phyloP scores from a whole-genome alignment of 2,329 filamentous ascomycete genomes.

The Sarocladiaceae sp. region DNA sequence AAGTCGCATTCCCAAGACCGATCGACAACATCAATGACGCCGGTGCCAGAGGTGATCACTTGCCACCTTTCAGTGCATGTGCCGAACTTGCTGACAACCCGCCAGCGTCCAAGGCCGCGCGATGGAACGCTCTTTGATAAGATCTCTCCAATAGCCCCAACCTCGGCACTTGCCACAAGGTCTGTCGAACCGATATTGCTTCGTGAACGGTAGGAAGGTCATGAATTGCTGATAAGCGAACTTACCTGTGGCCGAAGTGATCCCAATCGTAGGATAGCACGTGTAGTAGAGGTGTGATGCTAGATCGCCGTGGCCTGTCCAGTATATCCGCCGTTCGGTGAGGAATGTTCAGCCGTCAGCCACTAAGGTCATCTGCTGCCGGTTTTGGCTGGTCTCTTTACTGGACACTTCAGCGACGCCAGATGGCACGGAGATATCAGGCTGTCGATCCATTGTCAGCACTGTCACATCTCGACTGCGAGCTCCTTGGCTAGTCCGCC shows the following conservation, averaged over 20 bases:
- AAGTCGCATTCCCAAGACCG: neutral
- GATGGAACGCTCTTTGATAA: slow-evolving; percentile 1
- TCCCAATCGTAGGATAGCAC: too few relatives aligned
- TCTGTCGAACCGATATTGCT: neutral
- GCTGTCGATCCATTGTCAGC: slow-evolving; percentile 4
- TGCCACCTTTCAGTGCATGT: neutral
- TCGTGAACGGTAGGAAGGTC: too few relatives aligned
- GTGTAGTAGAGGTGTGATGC: neutral
- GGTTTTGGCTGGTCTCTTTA: too few relatives aligned
- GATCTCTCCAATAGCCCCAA: neutral
- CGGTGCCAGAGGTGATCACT: neutral
- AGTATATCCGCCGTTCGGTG: neutral
- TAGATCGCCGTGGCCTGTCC: too few relatives aligned
- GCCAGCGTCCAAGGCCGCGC: neutral
- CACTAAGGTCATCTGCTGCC: neutral
- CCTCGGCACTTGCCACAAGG: slow-evolving; percentile 3
- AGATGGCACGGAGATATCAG: neutral
- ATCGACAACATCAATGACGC: neutral
- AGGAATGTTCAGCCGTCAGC: neutral
- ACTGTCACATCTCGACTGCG: neutral
- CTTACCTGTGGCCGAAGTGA: neutral
- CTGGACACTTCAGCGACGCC: neutral
- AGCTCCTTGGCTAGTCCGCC: neutral
- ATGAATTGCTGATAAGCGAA: too few relatives aligned
- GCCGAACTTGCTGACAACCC: neutral